Base-by-base conservation (phyloP, 768 basidiomycete genomes). In the Tricholoma sp. region DNA sequence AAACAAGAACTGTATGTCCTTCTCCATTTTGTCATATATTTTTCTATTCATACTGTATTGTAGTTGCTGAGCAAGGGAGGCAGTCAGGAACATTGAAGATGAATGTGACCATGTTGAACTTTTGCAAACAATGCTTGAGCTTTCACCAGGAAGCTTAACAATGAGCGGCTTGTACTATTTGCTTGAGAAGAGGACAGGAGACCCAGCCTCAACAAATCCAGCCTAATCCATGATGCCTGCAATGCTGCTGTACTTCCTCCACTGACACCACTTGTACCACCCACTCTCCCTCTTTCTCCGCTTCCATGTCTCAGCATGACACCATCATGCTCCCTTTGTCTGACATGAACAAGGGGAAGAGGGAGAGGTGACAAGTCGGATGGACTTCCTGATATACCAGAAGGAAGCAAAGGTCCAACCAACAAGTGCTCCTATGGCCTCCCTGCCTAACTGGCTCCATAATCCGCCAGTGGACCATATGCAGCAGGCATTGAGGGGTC, bases 131-230 rank as follows among this genome's bases (percentile, higher is more conserved):
- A 76, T 29, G 75, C 84, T 18, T 74, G 83, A 32, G 73, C 68
- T n/a, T 72, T 75, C 34, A 75, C 84, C n/a, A 72, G 86, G 28
- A 78, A 77, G 65, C 59, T 85, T 41, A 80, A 81, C 55, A 76
- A 84, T 55, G 79, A 85, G 67, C 78, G 74, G 37, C 61, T 79
- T 48, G 45, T 83, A 3, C 63, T 79, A 1, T 59, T 74, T 0
- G 86, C 86, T 2, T 73, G 75, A 42, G 83, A 85, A 61, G 77
- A 84, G 49, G 86, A 85, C 6, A 68, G 83, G 36, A 65, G 61
- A 52, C 59, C 44, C 60, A 42, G 12, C 29, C 57, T 12, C 60
- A 61, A 45, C 64, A 65, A 55, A 34, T 61, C 54, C 64, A 63
- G 37, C 58, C 64, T 4, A 49, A 45, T 4, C 54, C 56, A 3